Evolutionary conservation across 495 filamentous ascomycete genomes (phyloP).

Genomic region (Aspergillus sparsus): DNA sequence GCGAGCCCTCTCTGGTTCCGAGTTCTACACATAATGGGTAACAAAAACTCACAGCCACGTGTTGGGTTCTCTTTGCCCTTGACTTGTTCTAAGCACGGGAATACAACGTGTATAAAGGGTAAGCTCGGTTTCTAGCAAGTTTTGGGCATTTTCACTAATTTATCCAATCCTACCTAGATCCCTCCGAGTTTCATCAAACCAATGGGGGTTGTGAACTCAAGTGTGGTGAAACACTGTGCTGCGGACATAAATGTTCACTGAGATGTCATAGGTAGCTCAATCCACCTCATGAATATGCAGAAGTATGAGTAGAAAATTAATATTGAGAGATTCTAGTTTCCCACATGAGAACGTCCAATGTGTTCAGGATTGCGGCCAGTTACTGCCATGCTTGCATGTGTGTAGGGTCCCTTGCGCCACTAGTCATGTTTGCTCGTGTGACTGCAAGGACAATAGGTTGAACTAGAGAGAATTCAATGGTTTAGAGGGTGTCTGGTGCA

Average conservation of each 20-base stretch:
- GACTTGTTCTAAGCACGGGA: constrained; percentile 42
- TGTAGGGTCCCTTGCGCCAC: constrained; percentile 27
- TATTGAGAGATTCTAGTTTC: constrained; percentile 25
- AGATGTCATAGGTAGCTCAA: constrained; percentile 42
- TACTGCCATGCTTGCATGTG: constrained; percentile 35
- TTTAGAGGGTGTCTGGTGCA: neutral
- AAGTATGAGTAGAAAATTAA: neutral
- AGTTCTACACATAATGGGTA: constrained; percentile 39
- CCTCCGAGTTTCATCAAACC: constrained; percentile 52
- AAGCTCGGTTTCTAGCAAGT: neutral
- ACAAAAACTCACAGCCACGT: constrained; percentile 20
- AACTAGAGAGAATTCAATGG: neutral
- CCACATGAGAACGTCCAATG: constrained; percentile 34
- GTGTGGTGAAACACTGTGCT: constrained; percentile 38
- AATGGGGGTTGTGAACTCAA: constrained; percentile 48
- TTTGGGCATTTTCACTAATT: constrained; percentile 6
- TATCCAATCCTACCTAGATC: constrained; percentile 19
- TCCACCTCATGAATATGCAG: neutral
- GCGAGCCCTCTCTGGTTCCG: constrained; percentile 38
- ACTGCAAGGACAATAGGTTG: constrained; percentile 14
- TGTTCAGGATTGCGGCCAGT: constrained; percentile 29
- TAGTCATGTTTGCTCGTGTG: constrained; percentile 22
- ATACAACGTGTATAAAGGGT: constrained; percentile 32
- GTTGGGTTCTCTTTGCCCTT: constrained; percentile 42
- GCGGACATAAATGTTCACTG: constrained; percentile 43